Base-by-base conservation (phyloP, 805 yeast species). In the Candida sakaeoensis region DNA sequence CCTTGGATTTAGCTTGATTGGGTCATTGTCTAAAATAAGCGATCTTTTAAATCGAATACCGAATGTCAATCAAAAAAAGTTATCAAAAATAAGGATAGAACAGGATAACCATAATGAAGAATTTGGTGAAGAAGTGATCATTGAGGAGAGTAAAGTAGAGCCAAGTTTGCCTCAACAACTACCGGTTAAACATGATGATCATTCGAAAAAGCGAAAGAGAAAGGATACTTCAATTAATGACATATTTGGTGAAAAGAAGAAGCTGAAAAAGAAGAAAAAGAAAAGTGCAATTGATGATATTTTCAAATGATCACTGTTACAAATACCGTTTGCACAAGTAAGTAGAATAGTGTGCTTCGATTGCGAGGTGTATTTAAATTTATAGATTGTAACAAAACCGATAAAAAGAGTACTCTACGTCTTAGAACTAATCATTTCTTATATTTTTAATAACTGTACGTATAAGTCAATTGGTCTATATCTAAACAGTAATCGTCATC, bases 221-320 rank as follows among this genome's bases (percentile, higher is more conserved):
- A 36, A 46, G 48, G 45, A 44, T 25, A 5, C 13, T 12, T 23
- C 37, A 25, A 34, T 34, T 26, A 23, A 25, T 26, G 37, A 34
- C 17, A 34, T 34, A 3, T 34, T 34, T 34, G 37, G 24, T n/a
- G n/a, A n/a, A 25, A n/a, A 47, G 13, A 39, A 29, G 31, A 33
- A 61, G 51, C 70, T 14, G 7, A 37, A 69, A 54, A 71, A 71
- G 43, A 72, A 69, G 54, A 77, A 70, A 54, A 58, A 61, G 38
- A 74, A 63, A 44, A 71, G 72, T 33, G 82, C 80, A 8, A 86
- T 86, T 40, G 93, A 85, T 58, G 85, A 79, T 50, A 85, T 86
- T 14, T 41, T 41, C 36, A 25, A 35, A 4, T 35, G 25, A 13
- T 14, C n/a, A 22, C 8, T 9, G 10, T n/a, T n/a, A n/a, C n/a